These are phyloP conservation scores for Tubosaeta sp. DNA, from an alignment of 768 basidiomycete genomes.

Conservation along the genomic window DNA sequence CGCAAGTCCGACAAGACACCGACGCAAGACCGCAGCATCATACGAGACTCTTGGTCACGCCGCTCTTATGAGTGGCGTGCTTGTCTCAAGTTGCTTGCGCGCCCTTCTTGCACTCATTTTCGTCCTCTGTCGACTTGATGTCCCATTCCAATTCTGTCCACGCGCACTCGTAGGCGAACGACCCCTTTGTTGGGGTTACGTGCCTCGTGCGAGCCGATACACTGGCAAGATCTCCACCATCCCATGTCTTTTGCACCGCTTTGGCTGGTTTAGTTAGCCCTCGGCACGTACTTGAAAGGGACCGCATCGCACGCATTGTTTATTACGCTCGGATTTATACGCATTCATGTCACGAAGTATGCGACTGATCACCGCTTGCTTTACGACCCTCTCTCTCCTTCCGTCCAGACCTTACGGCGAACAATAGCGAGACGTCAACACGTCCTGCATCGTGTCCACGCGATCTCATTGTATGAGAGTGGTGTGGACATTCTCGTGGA, in stretches of 20 bases:
- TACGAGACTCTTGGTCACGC: slow-evolving; percentile 52
- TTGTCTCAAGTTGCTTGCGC: slow-evolving; percentile 52
- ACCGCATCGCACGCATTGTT: slow-evolving; percentile 35
- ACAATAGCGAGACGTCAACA: slow-evolving; percentile 25
- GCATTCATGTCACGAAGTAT: slow-evolving; percentile 24
- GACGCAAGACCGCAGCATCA: slow-evolving; percentile 65
- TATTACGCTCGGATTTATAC: slow-evolving; percentile 42
- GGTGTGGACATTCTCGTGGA: slow-evolving; percentile 19
- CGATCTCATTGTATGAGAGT: slow-evolving; percentile 35
- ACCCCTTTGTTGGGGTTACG: slow-evolving; percentile 82
- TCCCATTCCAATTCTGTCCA: slow-evolving; percentile 53
- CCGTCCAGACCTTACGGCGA: slow-evolving; percentile 17
- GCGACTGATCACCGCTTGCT: slow-evolving; percentile 47
- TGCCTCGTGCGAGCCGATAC: slow-evolving; percentile 76
- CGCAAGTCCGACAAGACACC: slow-evolving; percentile 50
- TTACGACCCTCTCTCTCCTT: slow-evolving; percentile 14
- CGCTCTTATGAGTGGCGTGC: slow-evolving; percentile 46
- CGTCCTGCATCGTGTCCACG: slow-evolving; percentile 21
- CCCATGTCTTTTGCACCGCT: slow-evolving; percentile 15
- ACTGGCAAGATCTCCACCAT: slow-evolving; percentile 48
- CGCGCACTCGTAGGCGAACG: slow-evolving; percentile 62
- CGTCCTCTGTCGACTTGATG: slow-evolving; percentile 36
- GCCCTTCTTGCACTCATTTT: slow-evolving; percentile 40
- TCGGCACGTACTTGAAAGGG: slow-evolving; percentile 24
- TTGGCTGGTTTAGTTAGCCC: slow-evolving; percentile 21